These are phyloP conservation scores for Medakamo hakoo DNA, from an alignment of 139 green algal species.

Conservation along the genomic window DNA sequence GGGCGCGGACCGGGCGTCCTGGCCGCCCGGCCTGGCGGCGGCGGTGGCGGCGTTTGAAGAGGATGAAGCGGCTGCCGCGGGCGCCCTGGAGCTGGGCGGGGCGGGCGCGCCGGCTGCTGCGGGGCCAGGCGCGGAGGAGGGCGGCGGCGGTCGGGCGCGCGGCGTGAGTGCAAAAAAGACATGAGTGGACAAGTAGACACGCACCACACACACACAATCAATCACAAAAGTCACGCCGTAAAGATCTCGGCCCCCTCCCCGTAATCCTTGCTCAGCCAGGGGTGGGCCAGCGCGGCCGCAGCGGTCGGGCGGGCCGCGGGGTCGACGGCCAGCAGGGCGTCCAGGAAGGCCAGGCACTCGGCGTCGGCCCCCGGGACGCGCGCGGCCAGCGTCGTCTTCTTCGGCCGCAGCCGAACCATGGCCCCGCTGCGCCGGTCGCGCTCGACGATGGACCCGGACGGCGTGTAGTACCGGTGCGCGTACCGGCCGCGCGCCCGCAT, in stretches of 20 bases:
- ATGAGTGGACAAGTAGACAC: too few species aligned
- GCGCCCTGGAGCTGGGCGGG: not conserved
- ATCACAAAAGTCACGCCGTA: too few species aligned
- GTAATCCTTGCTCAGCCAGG: slow-evolving; percentile 46
- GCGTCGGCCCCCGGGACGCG: slow-evolving; percentile 43
- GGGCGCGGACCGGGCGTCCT: not conserved
- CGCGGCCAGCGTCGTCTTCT: slow-evolving; percentile 35
- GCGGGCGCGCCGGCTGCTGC: too few species aligned
- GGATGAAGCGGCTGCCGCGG: not conserved
- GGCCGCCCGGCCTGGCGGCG: not conserved
- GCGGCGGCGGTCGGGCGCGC: too few species aligned
- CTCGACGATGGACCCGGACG: slow-evolving; percentile 50
- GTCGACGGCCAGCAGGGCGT: slow-evolving; percentile 42
- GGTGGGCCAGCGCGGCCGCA: slow-evolving; percentile 53
- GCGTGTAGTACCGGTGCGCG: slow-evolving; percentile 68
- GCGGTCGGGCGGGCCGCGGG: slow-evolving; percentile 42
- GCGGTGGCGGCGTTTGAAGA: not conserved
- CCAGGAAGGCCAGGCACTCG: slow-evolving; percentile 50
- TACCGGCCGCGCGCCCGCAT: slow-evolving; percentile 60
- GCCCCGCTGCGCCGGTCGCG: slow-evolving; percentile 7
- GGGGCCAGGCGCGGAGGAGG: too few species aligned
- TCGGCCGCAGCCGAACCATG: slow-evolving; percentile 52
- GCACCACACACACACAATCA: too few species aligned
- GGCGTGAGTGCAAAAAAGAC: too few species aligned
- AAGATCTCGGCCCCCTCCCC: too few species aligned